Evolutionary conservation across 2,329 filamentous ascomycete species (phyloP).

Genomic region (Xylariales sp.): DNA sequence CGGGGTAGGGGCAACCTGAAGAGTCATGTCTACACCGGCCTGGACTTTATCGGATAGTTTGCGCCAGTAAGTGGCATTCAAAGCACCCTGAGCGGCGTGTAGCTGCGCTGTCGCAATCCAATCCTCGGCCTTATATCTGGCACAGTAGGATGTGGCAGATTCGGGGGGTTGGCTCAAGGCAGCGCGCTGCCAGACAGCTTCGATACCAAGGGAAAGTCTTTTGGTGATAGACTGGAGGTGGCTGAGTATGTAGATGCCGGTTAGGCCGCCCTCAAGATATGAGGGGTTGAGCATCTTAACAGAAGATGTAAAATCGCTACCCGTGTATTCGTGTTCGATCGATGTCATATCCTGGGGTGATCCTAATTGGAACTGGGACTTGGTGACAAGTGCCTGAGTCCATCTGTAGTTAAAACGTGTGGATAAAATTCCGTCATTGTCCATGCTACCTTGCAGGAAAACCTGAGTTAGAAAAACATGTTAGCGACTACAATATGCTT

Average conservation of each 20-base stretch:
- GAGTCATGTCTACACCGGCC: slow-evolving; percentile 92
- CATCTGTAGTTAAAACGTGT: slow-evolving; percentile 95
- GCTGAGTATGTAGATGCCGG: slow-evolving; percentile 94
- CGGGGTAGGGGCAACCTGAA: slow-evolving; percentile 76
- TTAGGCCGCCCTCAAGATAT: slow-evolving; percentile 88
- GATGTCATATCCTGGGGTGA: slow-evolving; percentile 85
- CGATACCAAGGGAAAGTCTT: slow-evolving; percentile 85
- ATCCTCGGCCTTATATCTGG: slow-evolving; percentile 88
- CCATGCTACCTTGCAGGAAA: slow-evolving; percentile 94
- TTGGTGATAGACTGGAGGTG: slow-evolving; percentile 95
- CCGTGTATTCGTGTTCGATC: slow-evolving; percentile 95
- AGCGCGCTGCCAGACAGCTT: slow-evolving; percentile 90
- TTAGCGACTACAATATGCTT: slow-evolving; percentile 21
- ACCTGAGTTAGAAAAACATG: slow-evolving; percentile 65
- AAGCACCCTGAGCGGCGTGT: slow-evolving; percentile 85
- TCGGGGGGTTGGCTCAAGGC: slow-evolving; percentile 89
- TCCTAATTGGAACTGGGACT: slow-evolving; percentile 85
- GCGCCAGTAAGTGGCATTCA: slow-evolving; percentile 95
- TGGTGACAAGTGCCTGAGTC: slow-evolving; percentile 82
- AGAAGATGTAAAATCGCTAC: slow-evolving; percentile 91
- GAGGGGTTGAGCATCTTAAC: slow-evolving; percentile 98
- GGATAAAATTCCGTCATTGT: slow-evolving; percentile 89
- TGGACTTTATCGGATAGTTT: slow-evolving; percentile 93
- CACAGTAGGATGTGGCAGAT: slow-evolving; percentile 88
- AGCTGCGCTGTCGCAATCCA: slow-evolving; percentile 95